phyloP scores from a whole-genome alignment of 2,329 filamentous ascomycete genomes.

The Aspergillus sp. region DNA sequence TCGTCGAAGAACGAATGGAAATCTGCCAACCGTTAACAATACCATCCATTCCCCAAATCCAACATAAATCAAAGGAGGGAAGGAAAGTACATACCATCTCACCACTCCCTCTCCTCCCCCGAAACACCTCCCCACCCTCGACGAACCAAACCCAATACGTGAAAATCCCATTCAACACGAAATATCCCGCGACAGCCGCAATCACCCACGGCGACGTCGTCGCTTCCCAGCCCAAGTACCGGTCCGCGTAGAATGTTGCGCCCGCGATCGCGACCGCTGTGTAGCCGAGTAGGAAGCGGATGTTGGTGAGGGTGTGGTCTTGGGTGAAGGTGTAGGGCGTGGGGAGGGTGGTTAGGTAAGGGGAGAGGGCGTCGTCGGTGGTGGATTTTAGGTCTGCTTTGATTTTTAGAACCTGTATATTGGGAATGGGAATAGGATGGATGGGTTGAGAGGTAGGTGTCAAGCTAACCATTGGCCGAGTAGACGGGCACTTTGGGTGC shows the following conservation, averaged over 20 bases:
- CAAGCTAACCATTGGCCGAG: conserved; percentile 35
- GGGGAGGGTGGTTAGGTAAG: conserved; percentile 85
- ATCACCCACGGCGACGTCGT: conserved; percentile 73
- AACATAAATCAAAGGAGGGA: background rate
- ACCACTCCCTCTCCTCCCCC: conserved; percentile 62
- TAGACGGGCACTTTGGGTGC: conserved; percentile 39
- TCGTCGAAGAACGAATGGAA: conserved; percentile 62
- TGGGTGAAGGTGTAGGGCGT: conserved; percentile 60
- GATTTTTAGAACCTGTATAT: background rate
- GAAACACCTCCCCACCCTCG: conserved; percentile 76
- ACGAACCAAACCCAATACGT: conserved; percentile 79
- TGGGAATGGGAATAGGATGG: conserved; percentile 5
- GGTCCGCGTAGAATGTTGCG: conserved; percentile 85
- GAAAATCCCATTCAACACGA: conserved; percentile 67
- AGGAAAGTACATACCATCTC: conserved; percentile 47
- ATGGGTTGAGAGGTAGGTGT: conserved; percentile 6
- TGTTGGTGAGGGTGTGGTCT: conserved; percentile 71
- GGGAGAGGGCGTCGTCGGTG: conserved; percentile 85
- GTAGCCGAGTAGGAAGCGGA: conserved; percentile 79
- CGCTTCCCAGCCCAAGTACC: conserved; percentile 77
- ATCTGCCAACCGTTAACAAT: conserved; percentile 48
- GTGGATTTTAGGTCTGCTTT: conserved; percentile 85
- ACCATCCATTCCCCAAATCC: background rate
- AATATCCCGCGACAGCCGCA: conserved; percentile 68
- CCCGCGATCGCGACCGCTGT: conserved; percentile 70